These are phyloP conservation scores for Phascolomyces articulosus DNA, from an alignment of 371 early-diverging fungal species.

Conservation along the genomic window DNA sequence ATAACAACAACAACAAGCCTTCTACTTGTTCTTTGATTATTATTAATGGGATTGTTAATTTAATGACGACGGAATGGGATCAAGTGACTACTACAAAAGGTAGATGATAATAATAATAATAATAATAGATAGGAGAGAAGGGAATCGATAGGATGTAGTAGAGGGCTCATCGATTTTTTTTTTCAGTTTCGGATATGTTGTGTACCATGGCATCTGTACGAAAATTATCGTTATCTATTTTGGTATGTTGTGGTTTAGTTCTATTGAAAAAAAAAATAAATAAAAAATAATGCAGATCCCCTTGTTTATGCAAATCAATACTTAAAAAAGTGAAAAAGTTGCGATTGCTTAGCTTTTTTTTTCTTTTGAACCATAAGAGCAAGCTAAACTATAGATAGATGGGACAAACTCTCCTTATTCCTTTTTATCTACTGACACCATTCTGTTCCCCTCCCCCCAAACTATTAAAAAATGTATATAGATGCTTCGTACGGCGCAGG, in stretches of 20 bases:
- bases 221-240: slow-evolving; percentile 8
- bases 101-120: not conserved
- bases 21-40: not conserved
- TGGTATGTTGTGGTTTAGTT: no score
- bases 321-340: no score
- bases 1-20: not conserved
- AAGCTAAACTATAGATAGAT: no score
- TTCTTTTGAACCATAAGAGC: no score
- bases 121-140: no score
- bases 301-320: not conserved
- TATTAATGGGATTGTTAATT: not conserved
- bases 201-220: slow-evolving; percentile 4
- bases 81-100: not conserved
- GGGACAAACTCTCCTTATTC: no score
- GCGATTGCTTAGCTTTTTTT: not conserved
- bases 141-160: no score
- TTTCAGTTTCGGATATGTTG: not conserved
- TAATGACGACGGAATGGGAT: not conserved
- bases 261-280: no score
- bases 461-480: not conserved
- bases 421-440: not conserved
- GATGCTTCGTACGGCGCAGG: not conserved
- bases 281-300: not conserved
- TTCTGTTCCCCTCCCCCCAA: not conserved
- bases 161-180: no score